Evolutionary conservation across 75 land plant genomes (phyloP).

Genomic region (Adiantum capillusveneris): DNA sequence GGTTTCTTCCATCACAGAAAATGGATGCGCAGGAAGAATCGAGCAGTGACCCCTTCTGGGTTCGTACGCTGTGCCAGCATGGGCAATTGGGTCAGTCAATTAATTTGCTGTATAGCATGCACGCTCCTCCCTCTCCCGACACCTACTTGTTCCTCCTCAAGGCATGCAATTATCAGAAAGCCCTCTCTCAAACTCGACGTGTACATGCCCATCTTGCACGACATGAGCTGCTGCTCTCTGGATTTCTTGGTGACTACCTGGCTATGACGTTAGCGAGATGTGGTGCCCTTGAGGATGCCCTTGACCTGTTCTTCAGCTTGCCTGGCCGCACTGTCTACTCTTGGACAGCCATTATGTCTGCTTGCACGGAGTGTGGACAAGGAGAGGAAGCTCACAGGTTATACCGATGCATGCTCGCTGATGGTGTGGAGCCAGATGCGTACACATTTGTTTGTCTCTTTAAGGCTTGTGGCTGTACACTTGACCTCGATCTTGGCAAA

Average conservation of each 20-base stretch:
- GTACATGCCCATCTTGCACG: not conserved
- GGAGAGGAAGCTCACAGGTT: slow-evolving; percentile 1
- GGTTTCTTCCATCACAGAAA: too few species aligned
- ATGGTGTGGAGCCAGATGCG: slow-evolving; percentile 3
- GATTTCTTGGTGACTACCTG: slow-evolving; percentile 3
- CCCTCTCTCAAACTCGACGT: not conserved
- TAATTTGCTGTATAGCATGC: too few species aligned
- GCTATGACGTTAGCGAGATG: slow-evolving; percentile 3
- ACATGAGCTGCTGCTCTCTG: not conserved
- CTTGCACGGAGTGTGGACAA: slow-evolving; percentile 8
- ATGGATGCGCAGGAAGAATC: too few species aligned
- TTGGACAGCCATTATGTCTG: slow-evolving; percentile 11
- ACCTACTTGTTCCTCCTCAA: too few species aligned
- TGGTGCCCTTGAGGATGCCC: slow-evolving; percentile 7
- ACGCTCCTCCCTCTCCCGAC: too few species aligned
- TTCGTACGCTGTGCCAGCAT: too few species aligned
- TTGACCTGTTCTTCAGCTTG: not conserved
- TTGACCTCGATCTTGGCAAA: slow-evolving; percentile 2
- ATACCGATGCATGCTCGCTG: slow-evolving; percentile 1
- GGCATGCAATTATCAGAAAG: not conserved
- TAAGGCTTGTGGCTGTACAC: not conserved
- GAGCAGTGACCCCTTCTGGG: too few species aligned
- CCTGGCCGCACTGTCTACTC: slow-evolving; percentile 18
- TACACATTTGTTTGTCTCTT: not conserved
- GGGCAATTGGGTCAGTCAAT: too few species aligned